phyloP scores from a whole-genome alignment of 495 filamentous ascomycete species.

The Chaetomium cochliodes region DNA sequence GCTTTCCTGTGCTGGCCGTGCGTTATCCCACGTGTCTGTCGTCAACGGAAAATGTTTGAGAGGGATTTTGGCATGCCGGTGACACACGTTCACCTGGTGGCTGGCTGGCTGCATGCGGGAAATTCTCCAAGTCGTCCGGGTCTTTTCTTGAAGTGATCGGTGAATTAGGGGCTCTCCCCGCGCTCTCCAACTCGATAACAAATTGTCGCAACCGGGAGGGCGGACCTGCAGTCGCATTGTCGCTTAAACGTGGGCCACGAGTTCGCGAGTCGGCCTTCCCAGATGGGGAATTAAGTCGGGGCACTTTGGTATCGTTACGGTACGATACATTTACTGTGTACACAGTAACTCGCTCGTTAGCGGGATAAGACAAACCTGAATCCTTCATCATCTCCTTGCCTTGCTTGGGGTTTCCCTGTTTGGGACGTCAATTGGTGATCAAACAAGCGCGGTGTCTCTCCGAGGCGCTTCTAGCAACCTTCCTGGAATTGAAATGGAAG shows the following conservation, averaged over 20 bases:
- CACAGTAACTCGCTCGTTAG: too few relatives aligned
- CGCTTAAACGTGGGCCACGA: background rate
- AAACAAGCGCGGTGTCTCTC: slow-evolving; percentile 3
- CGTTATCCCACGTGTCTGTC: background rate
- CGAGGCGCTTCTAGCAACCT: background rate
- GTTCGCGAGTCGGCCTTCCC: background rate
- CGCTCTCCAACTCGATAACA: background rate
- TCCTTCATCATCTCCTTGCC: background rate
- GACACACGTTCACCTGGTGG: background rate
- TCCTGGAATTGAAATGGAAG: background rate
- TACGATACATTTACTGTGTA: too few relatives aligned
- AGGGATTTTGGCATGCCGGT: background rate
- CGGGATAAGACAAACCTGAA: too few relatives aligned
- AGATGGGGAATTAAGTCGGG: background rate
- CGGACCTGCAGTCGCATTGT: slow-evolving; percentile 8
- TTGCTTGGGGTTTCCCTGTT: background rate
- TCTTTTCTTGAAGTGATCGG: background rate
- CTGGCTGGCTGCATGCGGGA: background rate
- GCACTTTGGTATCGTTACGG: background rate
- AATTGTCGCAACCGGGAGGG: slow-evolving; percentile 3
- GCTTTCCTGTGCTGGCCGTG: background rate
- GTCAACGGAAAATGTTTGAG: background rate
- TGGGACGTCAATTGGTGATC: background rate
- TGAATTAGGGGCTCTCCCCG: background rate
- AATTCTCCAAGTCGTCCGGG: background rate